A percentile compares a stretch with the other conserved stretches of the same genome.
Conservation (phyloP, 73 alveolate species). For the Paramecium primaurelia region DNA sequence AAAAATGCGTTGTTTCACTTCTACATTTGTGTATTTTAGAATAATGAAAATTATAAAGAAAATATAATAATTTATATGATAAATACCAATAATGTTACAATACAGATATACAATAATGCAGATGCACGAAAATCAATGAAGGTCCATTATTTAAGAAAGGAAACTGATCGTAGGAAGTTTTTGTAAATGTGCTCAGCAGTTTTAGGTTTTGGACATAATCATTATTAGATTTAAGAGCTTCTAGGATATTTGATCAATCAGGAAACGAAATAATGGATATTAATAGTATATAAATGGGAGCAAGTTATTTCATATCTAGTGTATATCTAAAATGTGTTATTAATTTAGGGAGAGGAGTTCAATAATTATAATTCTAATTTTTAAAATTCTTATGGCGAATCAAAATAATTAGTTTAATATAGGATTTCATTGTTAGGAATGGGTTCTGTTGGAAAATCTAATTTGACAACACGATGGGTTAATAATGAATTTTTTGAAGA, state of each 20-base stretch:
- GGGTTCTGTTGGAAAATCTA: conserved; percentile 56
- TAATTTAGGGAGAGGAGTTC: conserved; percentile 16
- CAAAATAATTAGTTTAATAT: not conserved
- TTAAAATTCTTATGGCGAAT: conserved; percentile 2
- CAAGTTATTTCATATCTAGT: conserved; percentile 3
- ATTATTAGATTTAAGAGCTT: not conserved
- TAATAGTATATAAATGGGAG: not conserved
- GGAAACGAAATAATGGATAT: conserved; percentile 32
- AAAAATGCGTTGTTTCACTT: not conserved
- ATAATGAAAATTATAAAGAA: not conserved
- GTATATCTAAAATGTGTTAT: not conserved
- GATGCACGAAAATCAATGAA: not conserved
- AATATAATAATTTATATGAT: not conserved
- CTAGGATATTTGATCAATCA: not conserved
- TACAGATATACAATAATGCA: conserved; percentile 16
- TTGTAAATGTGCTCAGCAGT: conserved; percentile 35
- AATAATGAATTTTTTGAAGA: conserved; percentile 4
- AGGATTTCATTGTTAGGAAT: conserved; percentile 8
- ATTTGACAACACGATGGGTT: conserved; percentile 45
- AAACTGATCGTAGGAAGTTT: conserved; percentile 1
- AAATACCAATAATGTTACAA: conserved; percentile 14
- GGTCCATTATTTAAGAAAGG: conserved; percentile 2
- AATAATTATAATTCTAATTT: not conserved
- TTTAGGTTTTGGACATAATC: not conserved
- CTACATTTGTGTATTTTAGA: not conserved